These are phyloP conservation scores for Ampelocalamus luodianensis DNA, from an alignment of 176 grass and related monocot species.

Conservation along the genomic window DNA sequence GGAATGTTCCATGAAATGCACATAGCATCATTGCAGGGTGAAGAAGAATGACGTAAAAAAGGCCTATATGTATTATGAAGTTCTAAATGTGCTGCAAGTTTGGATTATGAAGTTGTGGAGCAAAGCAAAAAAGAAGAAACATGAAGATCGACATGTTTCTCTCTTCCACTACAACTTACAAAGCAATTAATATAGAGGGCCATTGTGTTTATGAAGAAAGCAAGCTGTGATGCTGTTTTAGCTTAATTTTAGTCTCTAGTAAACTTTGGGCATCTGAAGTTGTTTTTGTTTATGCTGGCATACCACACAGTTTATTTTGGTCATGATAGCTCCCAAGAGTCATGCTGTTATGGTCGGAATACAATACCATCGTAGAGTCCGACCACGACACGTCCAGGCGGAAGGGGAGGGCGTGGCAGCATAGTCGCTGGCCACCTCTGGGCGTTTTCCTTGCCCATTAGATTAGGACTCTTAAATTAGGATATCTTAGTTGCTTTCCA, in stretches of 20 bases:
- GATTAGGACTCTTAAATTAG: too few relatives aligned
- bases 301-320: background rate
- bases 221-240: constrained; percentile 17
- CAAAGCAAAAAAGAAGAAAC: background rate
- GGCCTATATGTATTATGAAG: background rate
- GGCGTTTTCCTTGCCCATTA: too few relatives aligned
- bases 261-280: background rate
- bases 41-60: background rate
- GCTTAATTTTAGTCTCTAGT: background rate
- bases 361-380: too few relatives aligned
- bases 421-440: too few relatives aligned
- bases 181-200: background rate
- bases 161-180: background rate
- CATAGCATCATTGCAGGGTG: background rate
- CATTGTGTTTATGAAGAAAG: background rate
- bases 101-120: background rate
- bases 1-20: background rate
- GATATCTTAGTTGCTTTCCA: too few relatives aligned
- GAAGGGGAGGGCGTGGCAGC: too few relatives aligned
- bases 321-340: background rate
- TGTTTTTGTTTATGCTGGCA: background rate
- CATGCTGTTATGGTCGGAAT: background rate
- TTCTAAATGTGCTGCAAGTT: background rate
- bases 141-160: background rate
- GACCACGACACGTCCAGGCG: too few relatives aligned